phyloP scores from a whole-genome alignment of 495 filamentous ascomycete genomes.

The Xylaria scruposa region DNA sequence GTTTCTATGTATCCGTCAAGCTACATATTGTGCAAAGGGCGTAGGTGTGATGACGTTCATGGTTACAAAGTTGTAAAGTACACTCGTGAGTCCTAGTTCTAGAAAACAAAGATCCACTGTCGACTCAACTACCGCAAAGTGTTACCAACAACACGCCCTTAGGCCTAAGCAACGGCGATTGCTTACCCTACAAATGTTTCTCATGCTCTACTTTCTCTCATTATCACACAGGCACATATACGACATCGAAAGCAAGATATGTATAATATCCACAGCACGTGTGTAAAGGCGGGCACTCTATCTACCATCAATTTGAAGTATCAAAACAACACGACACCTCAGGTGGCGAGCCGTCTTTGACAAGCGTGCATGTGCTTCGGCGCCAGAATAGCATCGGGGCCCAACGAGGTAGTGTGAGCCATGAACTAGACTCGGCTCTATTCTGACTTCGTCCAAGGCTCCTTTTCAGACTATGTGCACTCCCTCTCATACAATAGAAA shows the following conservation, averaged over 20 bases:
- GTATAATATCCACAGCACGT: no score
- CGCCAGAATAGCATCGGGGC: no score
- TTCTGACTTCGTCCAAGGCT: background rate
- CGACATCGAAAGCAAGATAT: no score
- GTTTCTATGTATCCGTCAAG: conserved; percentile 18
- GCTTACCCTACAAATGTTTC: background rate
- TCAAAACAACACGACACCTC: no score
- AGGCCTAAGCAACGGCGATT: background rate
- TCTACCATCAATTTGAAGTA: no score
- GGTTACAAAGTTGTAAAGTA: background rate
- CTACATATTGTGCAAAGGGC: background rate
- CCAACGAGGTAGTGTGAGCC: no score
- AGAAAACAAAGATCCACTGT: background rate
- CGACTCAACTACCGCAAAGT: background rate
- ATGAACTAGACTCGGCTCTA: background rate
- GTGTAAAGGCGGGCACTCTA: no score
- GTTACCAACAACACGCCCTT: background rate
- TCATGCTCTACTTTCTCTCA: background rate
- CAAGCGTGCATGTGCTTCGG: no score
- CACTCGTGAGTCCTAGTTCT: background rate
- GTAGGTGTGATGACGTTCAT: background rate
- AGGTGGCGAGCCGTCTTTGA: no score
- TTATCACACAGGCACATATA: background rate
- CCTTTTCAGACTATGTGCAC: background rate
- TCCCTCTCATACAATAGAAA: background rate